Percentiles rank a stretch among this genome's conserved stretches.
Conservation (phyloP, 2,329 filamentous ascomycete genomes). For the Chaetomium globosum region DNA sequence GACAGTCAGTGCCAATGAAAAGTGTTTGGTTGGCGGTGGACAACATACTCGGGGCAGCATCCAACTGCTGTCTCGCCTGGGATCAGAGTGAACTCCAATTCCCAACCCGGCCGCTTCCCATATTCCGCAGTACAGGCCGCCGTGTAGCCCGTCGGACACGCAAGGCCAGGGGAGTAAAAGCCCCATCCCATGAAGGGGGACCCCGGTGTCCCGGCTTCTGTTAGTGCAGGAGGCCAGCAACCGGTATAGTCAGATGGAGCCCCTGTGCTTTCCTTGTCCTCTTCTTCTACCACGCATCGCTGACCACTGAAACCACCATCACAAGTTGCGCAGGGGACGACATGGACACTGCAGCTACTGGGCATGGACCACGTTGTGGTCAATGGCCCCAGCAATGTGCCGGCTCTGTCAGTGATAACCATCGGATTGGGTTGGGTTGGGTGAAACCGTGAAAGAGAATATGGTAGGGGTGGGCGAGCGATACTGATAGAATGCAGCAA, state of each 20-base stretch:
- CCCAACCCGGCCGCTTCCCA: constrained; percentile 5
- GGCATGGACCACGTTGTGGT: constrained; percentile 23
- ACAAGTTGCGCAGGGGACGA: neutral
- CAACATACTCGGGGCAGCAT: constrained; percentile 17
- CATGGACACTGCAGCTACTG: constrained; percentile 1
- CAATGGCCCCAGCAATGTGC: constrained; percentile 17
- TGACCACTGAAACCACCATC: constrained; percentile 11
- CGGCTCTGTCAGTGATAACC: neutral
- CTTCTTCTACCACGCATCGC: neutral
- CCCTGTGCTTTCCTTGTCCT: neutral
- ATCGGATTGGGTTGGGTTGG: neutral
- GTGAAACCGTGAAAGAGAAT: too few relatives aligned
- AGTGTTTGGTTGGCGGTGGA: too few relatives aligned
- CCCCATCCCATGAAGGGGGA: constrained; percentile 17
- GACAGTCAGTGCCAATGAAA: neutral
- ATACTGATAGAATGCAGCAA: too few relatives aligned
- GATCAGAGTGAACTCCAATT: constrained; percentile 2
- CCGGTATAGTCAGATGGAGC: neutral
- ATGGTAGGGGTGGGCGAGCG: too few relatives aligned
- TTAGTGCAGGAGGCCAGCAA: too few relatives aligned
- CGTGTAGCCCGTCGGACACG: constrained; percentile 19
- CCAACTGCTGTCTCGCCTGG: constrained; percentile 21
- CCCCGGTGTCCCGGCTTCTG: neutral
- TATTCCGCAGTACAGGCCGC: constrained; percentile 21
- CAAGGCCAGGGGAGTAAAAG: constrained; percentile 21